phyloP scores from a whole-genome alignment of 495 filamentous ascomycete species.

The Darksidea phi region DNA sequence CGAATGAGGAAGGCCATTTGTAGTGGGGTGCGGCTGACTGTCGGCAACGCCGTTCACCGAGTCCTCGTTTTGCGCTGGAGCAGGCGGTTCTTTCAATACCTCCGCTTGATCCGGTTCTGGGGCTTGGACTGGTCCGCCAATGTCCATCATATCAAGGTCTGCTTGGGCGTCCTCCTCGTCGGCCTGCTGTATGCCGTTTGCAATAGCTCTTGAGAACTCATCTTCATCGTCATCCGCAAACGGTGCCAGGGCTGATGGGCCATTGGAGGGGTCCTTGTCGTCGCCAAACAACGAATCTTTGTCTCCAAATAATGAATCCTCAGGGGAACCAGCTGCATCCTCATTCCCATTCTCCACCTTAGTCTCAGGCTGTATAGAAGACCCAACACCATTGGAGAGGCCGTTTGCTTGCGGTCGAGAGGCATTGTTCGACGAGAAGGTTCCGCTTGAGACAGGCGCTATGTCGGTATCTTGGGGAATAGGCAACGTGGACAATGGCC shows the following conservation, averaged over 20 bases:
- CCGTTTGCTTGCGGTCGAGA: constrained; percentile 52
- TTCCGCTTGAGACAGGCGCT: constrained; percentile 58
- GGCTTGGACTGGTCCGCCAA: constrained; percentile 42
- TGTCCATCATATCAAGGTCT: constrained; percentile 45
- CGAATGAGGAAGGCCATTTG: constrained; percentile 55
- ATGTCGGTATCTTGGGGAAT: constrained; percentile 71
- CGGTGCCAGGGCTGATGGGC: constrained; percentile 26
- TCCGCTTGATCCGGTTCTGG: constrained; percentile 18
- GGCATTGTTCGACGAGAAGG: constrained; percentile 63
- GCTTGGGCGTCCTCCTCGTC: constrained; percentile 53
- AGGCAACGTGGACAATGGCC: constrained; percentile 71
- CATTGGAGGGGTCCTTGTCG: constrained; percentile 56
- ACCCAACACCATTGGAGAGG: constrained; percentile 48
- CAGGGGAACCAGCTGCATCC: constrained; percentile 59
- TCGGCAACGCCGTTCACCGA: constrained; percentile 19
- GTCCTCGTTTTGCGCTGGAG: constrained; percentile 1
- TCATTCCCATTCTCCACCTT: constrained; percentile 42
- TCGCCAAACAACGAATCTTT: constrained; percentile 75
- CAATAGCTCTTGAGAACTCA: constrained; percentile 78
- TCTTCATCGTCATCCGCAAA: constrained; percentile 72
- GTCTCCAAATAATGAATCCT: constrained; percentile 62
- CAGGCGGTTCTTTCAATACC: constrained; percentile 4
- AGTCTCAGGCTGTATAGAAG: constrained; percentile 10
- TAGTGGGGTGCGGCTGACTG: constrained; percentile 9
- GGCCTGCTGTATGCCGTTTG: constrained; percentile 49